Evolutionary conservation across 1,284 basidiomycete genomes (phyloP).

Genomic region (Mrakiaceae sp.): DNA sequence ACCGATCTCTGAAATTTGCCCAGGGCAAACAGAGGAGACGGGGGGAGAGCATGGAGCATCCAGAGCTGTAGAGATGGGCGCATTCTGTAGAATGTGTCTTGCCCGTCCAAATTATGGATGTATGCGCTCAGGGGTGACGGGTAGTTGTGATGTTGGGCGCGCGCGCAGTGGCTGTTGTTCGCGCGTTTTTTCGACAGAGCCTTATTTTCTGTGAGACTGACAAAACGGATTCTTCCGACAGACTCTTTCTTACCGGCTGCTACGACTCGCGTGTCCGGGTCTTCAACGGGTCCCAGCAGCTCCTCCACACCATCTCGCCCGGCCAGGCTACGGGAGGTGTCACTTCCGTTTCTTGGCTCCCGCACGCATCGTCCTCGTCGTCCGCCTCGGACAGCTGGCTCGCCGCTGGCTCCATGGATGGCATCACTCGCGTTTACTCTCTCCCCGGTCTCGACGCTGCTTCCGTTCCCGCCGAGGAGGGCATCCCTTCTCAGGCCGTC

Average conservation of each 20-base stretch:
- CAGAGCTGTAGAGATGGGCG: too few species aligned
- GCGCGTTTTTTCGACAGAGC: too few species aligned
- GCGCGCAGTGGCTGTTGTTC: too few species aligned
- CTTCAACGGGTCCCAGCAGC: conserved; percentile 51
- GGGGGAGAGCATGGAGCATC: too few species aligned
- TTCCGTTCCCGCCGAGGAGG: conserved; percentile 41
- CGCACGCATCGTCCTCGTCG: conserved; percentile 35
- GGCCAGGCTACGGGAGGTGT: conserved; percentile 52
- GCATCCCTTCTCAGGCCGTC: conserved; percentile 13
- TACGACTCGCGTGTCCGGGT: conserved; percentile 67
- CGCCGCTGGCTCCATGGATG: conserved; percentile 72
- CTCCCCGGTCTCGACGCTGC: conserved; percentile 36
- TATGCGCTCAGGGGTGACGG: too few species aligned
- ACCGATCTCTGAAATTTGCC: too few species aligned
- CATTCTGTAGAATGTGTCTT: too few species aligned
- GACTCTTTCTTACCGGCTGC: conserved; percentile 63
- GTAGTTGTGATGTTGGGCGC: too few species aligned
- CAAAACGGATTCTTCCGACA: conserved; percentile 22
- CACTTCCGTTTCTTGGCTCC: conserved; percentile 56
- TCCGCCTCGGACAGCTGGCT: conserved; percentile 29
- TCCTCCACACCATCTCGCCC: conserved; percentile 40
- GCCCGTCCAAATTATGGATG: too few species aligned
- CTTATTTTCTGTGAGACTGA: too few species aligned
- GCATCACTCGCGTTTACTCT: conserved; percentile 54
- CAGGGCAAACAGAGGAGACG: too few species aligned